Conservation (phyloP, 345 rosid species). For the Hirschfeldia incana region DNA sequence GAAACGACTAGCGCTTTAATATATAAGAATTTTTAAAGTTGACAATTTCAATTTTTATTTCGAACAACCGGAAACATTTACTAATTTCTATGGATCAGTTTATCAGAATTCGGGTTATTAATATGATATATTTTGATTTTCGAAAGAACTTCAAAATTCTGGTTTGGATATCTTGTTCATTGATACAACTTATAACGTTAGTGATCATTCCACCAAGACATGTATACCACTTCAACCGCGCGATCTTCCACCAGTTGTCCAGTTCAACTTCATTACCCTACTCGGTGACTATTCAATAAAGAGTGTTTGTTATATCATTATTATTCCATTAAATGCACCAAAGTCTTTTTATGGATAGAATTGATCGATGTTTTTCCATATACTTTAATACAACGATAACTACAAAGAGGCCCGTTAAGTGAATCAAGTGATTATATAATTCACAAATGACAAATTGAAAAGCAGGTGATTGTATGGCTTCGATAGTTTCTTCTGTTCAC, state of each 20-base stretch:
- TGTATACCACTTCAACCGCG: slow-evolving; percentile 23
- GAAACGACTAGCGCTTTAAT: too few relatives aligned
- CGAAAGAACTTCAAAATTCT: too few relatives aligned
- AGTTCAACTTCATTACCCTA: slow-evolving; percentile 2
- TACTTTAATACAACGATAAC: neutral
- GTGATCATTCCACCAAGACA: neutral
- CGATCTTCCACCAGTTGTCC: slow-evolving; percentile 26
- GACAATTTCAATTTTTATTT: too few relatives aligned
- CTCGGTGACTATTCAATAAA: neutral
- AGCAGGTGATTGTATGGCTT: too few relatives aligned
- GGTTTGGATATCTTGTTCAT: too few relatives aligned
- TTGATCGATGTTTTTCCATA: neutral
- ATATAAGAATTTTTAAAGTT: too few relatives aligned
- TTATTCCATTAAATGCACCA: slow-evolving; percentile 10
- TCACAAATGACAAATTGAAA: neutral
- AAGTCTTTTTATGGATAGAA: slow-evolving; percentile 3
- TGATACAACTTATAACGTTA: neutral
- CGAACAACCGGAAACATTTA: too few relatives aligned
- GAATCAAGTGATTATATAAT: neutral
- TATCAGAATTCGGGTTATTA: too few relatives aligned
- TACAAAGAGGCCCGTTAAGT: neutral
- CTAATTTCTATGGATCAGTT: too few relatives aligned
- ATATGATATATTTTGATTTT: too few relatives aligned
- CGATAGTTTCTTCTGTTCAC: too few relatives aligned
- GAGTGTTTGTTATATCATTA: slow-evolving; percentile 5